A percentile compares a stretch with the other conserved stretches of the same genome.
phyloP scores from a whole-genome alignment of 176 grass and related monocot genomes.

The Rhynchospora pubera region DNA sequence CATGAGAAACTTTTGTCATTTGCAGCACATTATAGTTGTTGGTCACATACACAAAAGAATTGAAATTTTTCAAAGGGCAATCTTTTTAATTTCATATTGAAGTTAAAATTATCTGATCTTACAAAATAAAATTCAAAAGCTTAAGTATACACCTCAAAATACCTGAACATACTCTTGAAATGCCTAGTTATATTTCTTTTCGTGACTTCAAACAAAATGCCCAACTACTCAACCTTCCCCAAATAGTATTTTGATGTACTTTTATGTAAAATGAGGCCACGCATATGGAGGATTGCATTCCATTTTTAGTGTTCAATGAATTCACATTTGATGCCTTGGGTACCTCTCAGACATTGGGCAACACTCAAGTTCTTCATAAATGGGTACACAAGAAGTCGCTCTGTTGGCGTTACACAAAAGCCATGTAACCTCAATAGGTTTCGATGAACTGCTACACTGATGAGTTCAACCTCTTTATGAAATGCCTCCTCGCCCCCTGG shows the following conservation, averaged over 20 bases:
- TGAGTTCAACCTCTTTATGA: conserved; percentile 31
- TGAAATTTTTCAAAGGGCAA: not conserved
- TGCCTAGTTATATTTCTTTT: not conserved
- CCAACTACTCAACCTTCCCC: not conserved
- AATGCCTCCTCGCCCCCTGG: conserved; percentile 18
- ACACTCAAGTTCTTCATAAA: conserved; percentile 50
- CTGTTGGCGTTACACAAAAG: conserved; percentile 35
- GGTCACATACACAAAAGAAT: not conserved
- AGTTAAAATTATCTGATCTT: not conserved
- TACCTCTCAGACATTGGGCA: conserved; percentile 40
- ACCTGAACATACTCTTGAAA: not conserved
- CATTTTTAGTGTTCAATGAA: not conserved
- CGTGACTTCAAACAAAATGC: not conserved
- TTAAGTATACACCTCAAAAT: not conserved
- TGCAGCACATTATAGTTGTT: not conserved
- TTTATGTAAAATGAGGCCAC: not conserved
- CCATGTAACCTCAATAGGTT: conserved; percentile 34
- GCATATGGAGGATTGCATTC: not conserved
- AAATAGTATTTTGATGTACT: not conserved
- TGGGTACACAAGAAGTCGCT: conserved; percentile 48
- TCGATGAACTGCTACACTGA: conserved; percentile 34
- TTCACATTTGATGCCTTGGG: not conserved
- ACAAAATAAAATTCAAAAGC: not conserved
- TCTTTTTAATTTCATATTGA: not conserved
- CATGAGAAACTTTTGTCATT: not conserved